These are phyloP conservation scores for Raffaelea albimanens DNA, from an alignment of 2,329 filamentous ascomycete genomes.

Conservation along the genomic window DNA sequence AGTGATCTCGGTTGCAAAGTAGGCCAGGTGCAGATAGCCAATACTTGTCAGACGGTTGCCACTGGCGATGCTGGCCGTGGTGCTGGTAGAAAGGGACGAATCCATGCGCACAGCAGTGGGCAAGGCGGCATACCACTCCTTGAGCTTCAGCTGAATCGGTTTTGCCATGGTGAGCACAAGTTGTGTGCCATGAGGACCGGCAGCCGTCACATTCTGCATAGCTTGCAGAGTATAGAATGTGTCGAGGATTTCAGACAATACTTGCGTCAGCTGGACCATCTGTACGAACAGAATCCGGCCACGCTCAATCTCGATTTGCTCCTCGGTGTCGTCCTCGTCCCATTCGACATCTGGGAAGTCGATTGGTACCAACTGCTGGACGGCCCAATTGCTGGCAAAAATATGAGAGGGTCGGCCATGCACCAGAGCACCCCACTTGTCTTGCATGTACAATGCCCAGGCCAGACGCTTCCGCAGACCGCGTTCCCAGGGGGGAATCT, in stretches of 20 bases:
- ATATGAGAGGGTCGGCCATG: conserved; percentile 51
- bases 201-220: conserved; percentile 51
- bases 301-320: conserved; percentile 31
- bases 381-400: conserved; percentile 35
- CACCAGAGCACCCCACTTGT: conserved; percentile 72
- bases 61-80: conserved; percentile 24
- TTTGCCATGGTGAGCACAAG: conserved; percentile 21
- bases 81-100: conserved; percentile 38
- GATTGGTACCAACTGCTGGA: conserved; percentile 24
- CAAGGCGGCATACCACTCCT: conserved; percentile 15
- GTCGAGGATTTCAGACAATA: conserved; percentile 71
- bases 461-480: conserved; percentile 75
- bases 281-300: conserved; percentile 39
- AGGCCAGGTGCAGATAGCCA: conserved; percentile 39
- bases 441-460: conserved; percentile 90
- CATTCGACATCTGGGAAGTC: conserved; percentile 29
- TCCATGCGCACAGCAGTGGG: conserved; percentile 16
- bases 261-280: conserved; percentile 59
- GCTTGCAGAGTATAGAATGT: conserved; percentile 74
- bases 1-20: conserved; percentile 40
- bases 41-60: conserved; percentile 18
- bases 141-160: conserved; percentile 16
- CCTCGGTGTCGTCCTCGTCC: conserved; percentile 26
- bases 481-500: conserved; percentile 80
- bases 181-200: conserved; percentile 42